phyloP scores from a whole-genome alignment of 768 basidiomycete species.

The Gautieria morchelliformis region DNA sequence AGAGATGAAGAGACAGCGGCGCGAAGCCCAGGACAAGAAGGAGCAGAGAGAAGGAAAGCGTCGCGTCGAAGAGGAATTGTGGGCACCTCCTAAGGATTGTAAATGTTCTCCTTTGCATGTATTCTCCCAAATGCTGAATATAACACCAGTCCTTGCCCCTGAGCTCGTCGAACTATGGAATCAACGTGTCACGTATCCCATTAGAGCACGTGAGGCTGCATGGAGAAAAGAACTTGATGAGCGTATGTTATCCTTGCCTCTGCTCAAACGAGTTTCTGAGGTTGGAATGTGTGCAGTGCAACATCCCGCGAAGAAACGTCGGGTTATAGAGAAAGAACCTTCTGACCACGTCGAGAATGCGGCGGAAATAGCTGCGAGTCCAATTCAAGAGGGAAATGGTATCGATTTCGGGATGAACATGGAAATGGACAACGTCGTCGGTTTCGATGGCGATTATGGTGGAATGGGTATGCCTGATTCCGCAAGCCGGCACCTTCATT shows the following conservation, averaged over 20 bases:
- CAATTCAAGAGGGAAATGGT: neutral
- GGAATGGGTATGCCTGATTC: neutral
- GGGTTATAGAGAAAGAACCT: neutral
- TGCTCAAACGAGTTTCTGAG: neutral
- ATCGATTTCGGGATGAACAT: neutral
- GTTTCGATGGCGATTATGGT: neutral
- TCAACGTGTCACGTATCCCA: conserved; percentile 1
- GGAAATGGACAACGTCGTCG: neutral
- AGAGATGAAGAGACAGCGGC: conserved; percentile 45
- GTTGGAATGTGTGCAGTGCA: neutral
- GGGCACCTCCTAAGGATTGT: conserved; percentile 59
- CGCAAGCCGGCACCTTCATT: too few species aligned
- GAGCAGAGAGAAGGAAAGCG: conserved; percentile 44
- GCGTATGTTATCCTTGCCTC: neutral
- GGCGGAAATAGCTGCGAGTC: neutral
- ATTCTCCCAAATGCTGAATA: neutral
- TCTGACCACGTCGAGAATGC: neutral
- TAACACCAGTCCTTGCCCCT: conserved; percentile 49
- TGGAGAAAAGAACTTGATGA: conserved; percentile 5
- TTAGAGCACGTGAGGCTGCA: neutral
- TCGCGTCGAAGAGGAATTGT: conserved; percentile 54
- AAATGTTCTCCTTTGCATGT: conserved; percentile 17
- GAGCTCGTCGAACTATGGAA: conserved; percentile 69
- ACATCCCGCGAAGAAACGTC: neutral
- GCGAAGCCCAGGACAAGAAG: conserved; percentile 41